Conservation (phyloP, 2,329 filamentous ascomycete species). For the Hymenoscyphus linearis region DNA sequence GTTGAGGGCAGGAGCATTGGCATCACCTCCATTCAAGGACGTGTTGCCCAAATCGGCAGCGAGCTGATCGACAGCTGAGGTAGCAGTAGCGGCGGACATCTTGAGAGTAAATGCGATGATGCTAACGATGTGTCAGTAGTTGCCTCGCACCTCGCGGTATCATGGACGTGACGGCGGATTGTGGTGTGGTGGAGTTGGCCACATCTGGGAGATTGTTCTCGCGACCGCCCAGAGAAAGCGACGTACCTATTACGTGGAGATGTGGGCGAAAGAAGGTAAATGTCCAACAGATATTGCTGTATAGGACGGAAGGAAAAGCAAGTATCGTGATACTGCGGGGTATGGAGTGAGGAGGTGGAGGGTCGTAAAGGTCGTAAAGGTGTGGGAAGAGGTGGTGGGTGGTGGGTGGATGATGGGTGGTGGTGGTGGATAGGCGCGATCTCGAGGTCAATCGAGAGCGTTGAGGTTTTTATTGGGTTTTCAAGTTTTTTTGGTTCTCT, state of each 20-base stretch:
- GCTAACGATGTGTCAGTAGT: conserved; percentile 18
- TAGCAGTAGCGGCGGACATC: conserved; percentile 57
- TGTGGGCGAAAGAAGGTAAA: conserved; percentile 19
- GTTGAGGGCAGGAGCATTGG: conserved; percentile 65
- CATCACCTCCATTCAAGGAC: conserved; percentile 62
- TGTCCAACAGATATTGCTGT: conserved; percentile 11
- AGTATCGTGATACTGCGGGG: conserved; percentile 19
- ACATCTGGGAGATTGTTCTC: conserved; percentile 3
- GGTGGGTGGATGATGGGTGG: too few relatives aligned
- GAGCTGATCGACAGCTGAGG: conserved; percentile 71
- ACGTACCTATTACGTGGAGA: conserved; percentile 24
- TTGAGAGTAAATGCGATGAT: conserved; percentile 31
- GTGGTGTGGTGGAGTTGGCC: background rate
- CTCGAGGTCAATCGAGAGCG: conserved; percentile 24
- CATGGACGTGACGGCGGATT: background rate
- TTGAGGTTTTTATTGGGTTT: conserved; percentile 31
- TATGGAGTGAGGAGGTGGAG: conserved; percentile 17
- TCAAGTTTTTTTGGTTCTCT: conserved; percentile 36
- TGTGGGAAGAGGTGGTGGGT: conserved; percentile 21
- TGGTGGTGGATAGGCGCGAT: conserved; percentile 26
- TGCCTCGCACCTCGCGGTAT: conserved; percentile 1
- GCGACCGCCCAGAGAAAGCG: conserved; percentile 8
- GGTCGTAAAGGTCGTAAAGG: conserved; percentile 6
- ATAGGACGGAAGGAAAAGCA: conserved; percentile 21
- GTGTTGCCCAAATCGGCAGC: conserved; percentile 70